Evolutionary conservation across 2,329 filamentous ascomycete species (phyloP), one percentile per base, ranked within the genome.

Genomic region (Hypoxylon sp.): DNA sequence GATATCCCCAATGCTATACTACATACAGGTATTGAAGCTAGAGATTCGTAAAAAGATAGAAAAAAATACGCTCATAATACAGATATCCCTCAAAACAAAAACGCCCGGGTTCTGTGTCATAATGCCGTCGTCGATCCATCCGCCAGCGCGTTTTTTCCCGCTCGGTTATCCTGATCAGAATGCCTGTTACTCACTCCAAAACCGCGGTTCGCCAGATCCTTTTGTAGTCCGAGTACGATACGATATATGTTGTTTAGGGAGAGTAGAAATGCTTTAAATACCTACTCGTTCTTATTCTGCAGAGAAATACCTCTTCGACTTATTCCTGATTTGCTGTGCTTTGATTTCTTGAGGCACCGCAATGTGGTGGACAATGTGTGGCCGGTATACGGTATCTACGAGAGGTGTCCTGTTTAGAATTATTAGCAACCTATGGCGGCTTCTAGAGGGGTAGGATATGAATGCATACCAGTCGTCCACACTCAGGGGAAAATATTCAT

Each of bases 401-500:
- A 72, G 59, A 6, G 72, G 76, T 39, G 71, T 77, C 74, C 74
- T 76, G 31, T 61, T 19, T 29, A 2, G 26, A 56, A 61, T 42
- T 19, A 26, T 62, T 33, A 70, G 62, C 10, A 2, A 22, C 3
- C 0, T 13, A n/a, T 3, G 4, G 55, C 5, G 3, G 17, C 2
- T 14, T 17, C 19, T 3, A 24, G 29, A 29, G 24, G n/a, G 6
- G 29, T 22, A n/a, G 33, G 11, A n/a, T 37, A 24, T 48, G 14
- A 35, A 35, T 5, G 77, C 81, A 75, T 78, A 88, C 92, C 92
- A 98, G 76, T 98, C 94, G 78, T 98, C 94, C 65, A 97, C 82
- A 53, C 92, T 94, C 14, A 98, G 84, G 0, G 94, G 94, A 71
- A 98, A 98, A 78, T 98, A 98, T 81, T 98, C 94, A 78, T 98